Evolutionary conservation across 306 rosid genomes (phyloP).

Genomic region (Lathyrus oleraceus): DNA sequence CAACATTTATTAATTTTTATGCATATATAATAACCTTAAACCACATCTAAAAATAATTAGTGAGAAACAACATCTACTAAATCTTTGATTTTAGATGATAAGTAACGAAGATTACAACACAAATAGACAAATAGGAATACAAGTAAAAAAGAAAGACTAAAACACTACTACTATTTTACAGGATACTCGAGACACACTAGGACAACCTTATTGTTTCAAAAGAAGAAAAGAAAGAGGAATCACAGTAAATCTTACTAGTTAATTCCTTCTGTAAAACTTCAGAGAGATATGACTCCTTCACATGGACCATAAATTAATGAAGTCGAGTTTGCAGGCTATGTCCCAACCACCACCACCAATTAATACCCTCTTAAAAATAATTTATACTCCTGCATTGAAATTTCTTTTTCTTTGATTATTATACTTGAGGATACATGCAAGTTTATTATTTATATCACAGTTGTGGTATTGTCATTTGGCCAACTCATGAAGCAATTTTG

Average conservation of each 20-base stretch:
- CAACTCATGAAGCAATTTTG: constrained; percentile 42
- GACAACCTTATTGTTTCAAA: too few relatives aligned
- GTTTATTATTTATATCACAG: neutral
- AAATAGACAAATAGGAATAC: constrained; percentile 1
- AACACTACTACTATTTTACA: too few relatives aligned
- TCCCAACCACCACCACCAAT: constrained; percentile 21
- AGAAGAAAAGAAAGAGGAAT: neutral
- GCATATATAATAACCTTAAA: neutral
- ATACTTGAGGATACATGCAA: constrained; percentile 1
- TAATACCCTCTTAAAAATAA: constrained; percentile 9
- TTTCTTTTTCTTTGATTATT: neutral
- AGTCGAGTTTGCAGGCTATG: constrained; percentile 16
- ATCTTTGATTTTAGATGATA: neutral
- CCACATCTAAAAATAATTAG: neutral
- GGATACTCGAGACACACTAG: too few relatives aligned
- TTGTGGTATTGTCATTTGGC: neutral
- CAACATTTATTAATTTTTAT: too few relatives aligned
- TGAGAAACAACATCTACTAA: neutral
- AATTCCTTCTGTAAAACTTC: constrained; percentile 34
- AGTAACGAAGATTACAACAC: constrained; percentile 21
- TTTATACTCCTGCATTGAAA: neutral
- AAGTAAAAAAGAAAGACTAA: too few relatives aligned
- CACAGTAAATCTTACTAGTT: constrained; percentile 29
- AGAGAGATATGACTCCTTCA: constrained; percentile 19
- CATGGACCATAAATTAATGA: constrained; percentile 18